Base-by-base conservation (phyloP, 495 filamentous ascomycete species). In the Podospora fimiseda region DNA sequence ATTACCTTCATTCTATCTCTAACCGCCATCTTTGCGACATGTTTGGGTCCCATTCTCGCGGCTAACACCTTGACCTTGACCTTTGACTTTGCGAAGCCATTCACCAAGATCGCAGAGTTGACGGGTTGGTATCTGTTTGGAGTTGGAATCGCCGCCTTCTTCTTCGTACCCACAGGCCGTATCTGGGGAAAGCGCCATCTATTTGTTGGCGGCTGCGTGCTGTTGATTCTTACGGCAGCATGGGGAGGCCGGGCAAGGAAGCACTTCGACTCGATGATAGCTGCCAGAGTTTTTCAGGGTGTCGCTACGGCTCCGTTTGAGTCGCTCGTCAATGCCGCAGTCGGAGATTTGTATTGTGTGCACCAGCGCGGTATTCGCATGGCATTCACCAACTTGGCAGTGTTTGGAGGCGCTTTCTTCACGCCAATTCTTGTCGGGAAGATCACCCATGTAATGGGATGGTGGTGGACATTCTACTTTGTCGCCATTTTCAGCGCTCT, bases 101-200 rank as follows among this genome's bases (percentile, higher is more conserved):
- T 94, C 61, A 84, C 83, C 0, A 73, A 80, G 7, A 80, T 91
- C 44, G 90, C 91, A 1, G 72, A 92, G 27, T 73, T 95, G 42
- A 96, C 91, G 0, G 91, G 91, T 41, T 96, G 88, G 63, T 90
- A 89, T 62, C 79, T 96, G 11, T 82, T 89, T 20, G 91, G 89
- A 22, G 86, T 89, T 1, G 91, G 88, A 23, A 69, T 89, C 16
- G 84, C 87, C 6, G 89, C 87, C 8, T 80, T 92, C 58, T 67
- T 95, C 20, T 87, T 90, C 61, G 90, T 96, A 7, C 86, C 91
- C 0, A 87, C 85, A 1, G 88, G 89, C n/a, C 78, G 90, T 47
- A 81, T 96, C 57, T 95, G 87, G 87, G 91, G 91, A 22, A 96
- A 95, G 66, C 78, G 91, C 15, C 91, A 96, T 74, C 66, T 88